Base-by-base conservation (phyloP, 768 basidiomycete species). In the Lepiota brunneoincarnata region DNA sequence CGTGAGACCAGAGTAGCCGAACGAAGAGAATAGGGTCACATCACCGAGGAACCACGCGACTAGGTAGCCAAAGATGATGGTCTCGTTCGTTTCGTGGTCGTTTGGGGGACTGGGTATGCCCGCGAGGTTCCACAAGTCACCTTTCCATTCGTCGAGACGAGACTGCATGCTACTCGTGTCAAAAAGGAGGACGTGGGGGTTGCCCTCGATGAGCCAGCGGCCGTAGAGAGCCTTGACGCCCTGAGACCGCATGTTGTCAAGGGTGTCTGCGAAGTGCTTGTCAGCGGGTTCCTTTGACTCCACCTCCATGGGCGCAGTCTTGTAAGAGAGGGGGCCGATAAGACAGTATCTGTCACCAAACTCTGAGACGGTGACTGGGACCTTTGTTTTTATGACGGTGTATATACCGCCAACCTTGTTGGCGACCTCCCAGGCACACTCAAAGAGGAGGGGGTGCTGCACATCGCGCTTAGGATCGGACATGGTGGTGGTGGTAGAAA, bases 31-130 rank as follows among this genome's bases (percentile, higher is more conserved):
- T 11, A 53, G 37, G 35, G 72, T 58, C 55, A 93, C 93, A 77
- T 99, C 96, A 62, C 96, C 96, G n/a, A 99, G 80, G 78, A 99
- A 98, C 96, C 97, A 99, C 5, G 96, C 94, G 49, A 96, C 91
- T 58, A 99, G 85, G 70, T 99, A 99, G 12, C 96, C 96, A 72
- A 98, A 95, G 51, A 98, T 77, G 68, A 99, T 94, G 20, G 95
- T 89, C 67, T 99, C 96, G 77, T 99, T 99, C 20, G 97, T 99
- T 71, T 99, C 96, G 65, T 90, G 87, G 70, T 99, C 96, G 63
- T 91, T 91, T 1, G 94, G 92, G 15, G 97, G 97, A 41, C 91
- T 91, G 5, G 97, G 97, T 56, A 99, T 99, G 43, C 96, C 97
- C 9, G 97, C 96, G 45, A 99, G 72, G 70, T 94, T 97, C 97